Evolutionary conservation across 768 basidiomycete species (phyloP), one percentile per base, ranked within the genome.

Genomic region (Lactarius sp.): DNA sequence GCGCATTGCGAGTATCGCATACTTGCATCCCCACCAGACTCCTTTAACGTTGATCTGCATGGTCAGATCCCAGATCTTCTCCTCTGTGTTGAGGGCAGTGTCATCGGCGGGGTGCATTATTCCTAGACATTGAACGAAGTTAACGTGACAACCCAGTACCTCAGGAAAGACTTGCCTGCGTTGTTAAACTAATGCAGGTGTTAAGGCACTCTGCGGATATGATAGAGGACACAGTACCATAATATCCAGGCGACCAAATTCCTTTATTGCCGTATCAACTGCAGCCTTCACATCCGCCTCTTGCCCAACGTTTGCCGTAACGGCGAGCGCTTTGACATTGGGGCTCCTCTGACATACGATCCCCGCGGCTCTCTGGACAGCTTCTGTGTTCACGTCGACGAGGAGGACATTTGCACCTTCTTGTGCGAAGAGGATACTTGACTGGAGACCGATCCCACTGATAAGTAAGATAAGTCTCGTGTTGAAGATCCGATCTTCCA

Each of bases 1-100:
- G 64, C 92, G 87, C 96, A 99, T 99, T 42, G 97, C 97, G 56
- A 88, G 79, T 72, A 99, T 95, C 6, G 96, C 97, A 71, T 98
- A 88, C 77, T 98, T 98, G 81, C 90, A 95, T 37, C 97, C 97
- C 87, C 89, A 99, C 97, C 96, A 98, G 64, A 98, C 97, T 56
- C 97, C 97, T 77, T 98, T 99, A 71, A 96, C 84, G 74, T 98
- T 98, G 79, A 98, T 86, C 66, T 87, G 83, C 87, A 91, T 91
- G 2, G 91, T 93, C 61, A 93, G 79, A 72, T 92, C 91, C 96
- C 97, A 99, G 75, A 98, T 93, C 56, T 81, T 84, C 76, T 99
- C 97, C 72, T 96, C 94, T 18, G 97, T 99, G 74, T 93, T 96
- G 71, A 98, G 79, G 13, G 96, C 97, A 72, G 94, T 87, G 72